Evolutionary conservation across 2,329 filamentous ascomycete genomes (phyloP).

Genomic region (Alternaria ventricosa): DNA sequence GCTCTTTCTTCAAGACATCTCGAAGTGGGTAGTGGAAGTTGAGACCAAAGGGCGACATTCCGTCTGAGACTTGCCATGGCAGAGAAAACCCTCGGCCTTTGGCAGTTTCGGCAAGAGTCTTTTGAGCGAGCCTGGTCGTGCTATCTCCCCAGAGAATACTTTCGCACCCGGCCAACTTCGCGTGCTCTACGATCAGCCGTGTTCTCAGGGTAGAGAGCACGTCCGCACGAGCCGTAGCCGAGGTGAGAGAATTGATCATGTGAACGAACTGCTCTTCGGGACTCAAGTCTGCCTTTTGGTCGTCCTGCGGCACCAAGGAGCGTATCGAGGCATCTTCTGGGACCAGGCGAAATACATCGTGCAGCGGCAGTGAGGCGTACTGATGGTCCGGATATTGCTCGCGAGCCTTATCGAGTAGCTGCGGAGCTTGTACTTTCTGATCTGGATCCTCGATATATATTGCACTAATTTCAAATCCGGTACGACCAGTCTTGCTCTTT

Average conservation of each 20-base stretch:
- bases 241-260: constrained; percentile 69
- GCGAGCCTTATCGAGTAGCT: constrained; percentile 51
- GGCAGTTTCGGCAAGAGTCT: constrained; percentile 84
- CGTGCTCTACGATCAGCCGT: constrained; percentile 67
- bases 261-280: constrained; percentile 48
- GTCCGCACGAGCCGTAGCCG: constrained; percentile 78
- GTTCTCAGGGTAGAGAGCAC: constrained; percentile 73
- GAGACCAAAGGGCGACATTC: constrained; percentile 64
- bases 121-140: constrained; percentile 85
- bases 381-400: constrained; percentile 69
- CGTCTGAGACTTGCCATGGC: constrained; percentile 83
- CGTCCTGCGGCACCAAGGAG: constrained; percentile 19
- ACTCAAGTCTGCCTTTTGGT: not conserved
- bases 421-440: constrained; percentile 1
- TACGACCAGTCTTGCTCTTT: constrained; percentile 66
- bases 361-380: constrained; percentile 69
- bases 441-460: constrained; percentile 53
- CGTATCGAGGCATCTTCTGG: constrained; percentile 30
- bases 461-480: constrained; percentile 71
- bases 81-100: constrained; percentile 87
- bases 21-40: constrained; percentile 80
- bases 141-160: constrained; percentile 83
- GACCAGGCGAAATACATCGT: constrained; percentile 55
- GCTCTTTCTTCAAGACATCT: constrained; percentile 83
- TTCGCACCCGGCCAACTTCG: constrained; percentile 64